These are phyloP conservation scores for Emmonsia crescens DNA, from an alignment of 2,329 filamentous ascomycete genomes.

Conservation along the genomic window DNA sequence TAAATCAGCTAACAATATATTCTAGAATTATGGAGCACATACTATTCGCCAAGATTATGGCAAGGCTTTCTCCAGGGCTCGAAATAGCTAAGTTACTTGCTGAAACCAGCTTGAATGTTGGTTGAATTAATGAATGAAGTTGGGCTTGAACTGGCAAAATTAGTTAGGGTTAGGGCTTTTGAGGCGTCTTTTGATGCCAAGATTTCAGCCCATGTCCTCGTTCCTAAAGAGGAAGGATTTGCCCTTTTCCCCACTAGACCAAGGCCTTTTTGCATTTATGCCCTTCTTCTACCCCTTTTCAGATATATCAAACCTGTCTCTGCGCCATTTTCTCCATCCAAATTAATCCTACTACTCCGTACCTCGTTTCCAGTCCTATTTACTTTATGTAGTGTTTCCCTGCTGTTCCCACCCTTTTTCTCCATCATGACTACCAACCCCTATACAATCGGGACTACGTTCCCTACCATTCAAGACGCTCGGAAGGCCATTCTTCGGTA, in stretches of 20 bases:
- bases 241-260: no score
- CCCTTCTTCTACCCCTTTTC: no score
- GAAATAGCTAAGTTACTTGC: neutral
- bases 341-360: slow-evolving; percentile 3
- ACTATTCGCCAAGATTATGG: neutral
- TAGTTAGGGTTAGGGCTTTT: neutral
- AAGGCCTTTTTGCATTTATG: no score
- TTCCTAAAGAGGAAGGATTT: no score
- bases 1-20: neutral
- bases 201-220: no score
- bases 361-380: neutral
- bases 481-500: slow-evolving; percentile 16
- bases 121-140: no score
- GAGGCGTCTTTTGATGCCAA: no score
- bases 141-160: neutral
- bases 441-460: slow-evolving; percentile 24
- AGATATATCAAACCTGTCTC: no score
- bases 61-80: neutral
- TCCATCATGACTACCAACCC: slow-evolving; percentile 7
- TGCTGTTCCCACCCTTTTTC: neutral
- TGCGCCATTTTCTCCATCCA: no score
- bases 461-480: slow-evolving; percentile 13
- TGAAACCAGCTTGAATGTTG: neutral
- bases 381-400: neutral
- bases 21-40: neutral